A percentile compares a stretch with the other conserved stretches of the same genome.
Evolutionary conservation across 2,329 filamentous ascomycete species (phyloP).

Genomic region (Fusarium sarcochroum): DNA sequence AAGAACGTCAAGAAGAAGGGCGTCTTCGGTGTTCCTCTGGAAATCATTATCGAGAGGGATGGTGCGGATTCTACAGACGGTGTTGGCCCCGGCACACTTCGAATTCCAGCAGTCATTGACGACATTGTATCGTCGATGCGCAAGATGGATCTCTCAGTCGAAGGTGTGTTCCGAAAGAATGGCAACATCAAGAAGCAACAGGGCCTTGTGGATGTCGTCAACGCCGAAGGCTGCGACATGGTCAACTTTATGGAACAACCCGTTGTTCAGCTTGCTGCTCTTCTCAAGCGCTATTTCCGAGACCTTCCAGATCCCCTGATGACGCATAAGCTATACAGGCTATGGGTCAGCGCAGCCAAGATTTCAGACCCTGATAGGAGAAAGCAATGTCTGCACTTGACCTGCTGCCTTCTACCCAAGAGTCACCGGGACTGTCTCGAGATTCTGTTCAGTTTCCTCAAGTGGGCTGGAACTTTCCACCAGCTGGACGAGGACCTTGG

Average conservation of each 20-base stretch:
- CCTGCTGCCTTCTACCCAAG: slow-evolving; percentile 93
- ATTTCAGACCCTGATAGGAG: slow-evolving; percentile 85
- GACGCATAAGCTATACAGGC: slow-evolving; percentile 92
- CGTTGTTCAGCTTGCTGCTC: slow-evolving; percentile 92
- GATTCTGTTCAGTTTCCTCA: slow-evolving; percentile 94
- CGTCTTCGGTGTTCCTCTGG: slow-evolving; percentile 90
- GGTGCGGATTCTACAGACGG: slow-evolving; percentile 98
- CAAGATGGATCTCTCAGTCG: slow-evolving; percentile 98
- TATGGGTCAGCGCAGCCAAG: slow-evolving; percentile 93
- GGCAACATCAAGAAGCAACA: slow-evolving; percentile 96
- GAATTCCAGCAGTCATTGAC: slow-evolving; percentile 94
- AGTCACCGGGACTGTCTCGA: slow-evolving; percentile 94
- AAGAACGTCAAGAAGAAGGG: slow-evolving; percentile 91
- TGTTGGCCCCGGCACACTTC: slow-evolving; percentile 89
- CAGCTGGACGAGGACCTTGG: slow-evolving; percentile 97
- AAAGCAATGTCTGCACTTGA: slow-evolving; percentile 87
- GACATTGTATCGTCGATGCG: slow-evolving; percentile 95
- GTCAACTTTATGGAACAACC: slow-evolving; percentile 90
- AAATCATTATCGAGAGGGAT: slow-evolving; percentile 90
- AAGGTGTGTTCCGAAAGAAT: slow-evolving; percentile 99
- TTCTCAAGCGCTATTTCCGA: slow-evolving; percentile 94
- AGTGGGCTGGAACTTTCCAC: slow-evolving; percentile 97
- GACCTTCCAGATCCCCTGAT: slow-evolving; percentile 95
- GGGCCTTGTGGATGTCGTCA: slow-evolving; percentile 87
- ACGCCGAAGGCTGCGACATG: slow-evolving; percentile 85